Evolutionary conservation across 169 alveolate genomes (phyloP), one percentile per base, ranked within the genome.

Genomic region (Plasmodium malariae): DNA sequence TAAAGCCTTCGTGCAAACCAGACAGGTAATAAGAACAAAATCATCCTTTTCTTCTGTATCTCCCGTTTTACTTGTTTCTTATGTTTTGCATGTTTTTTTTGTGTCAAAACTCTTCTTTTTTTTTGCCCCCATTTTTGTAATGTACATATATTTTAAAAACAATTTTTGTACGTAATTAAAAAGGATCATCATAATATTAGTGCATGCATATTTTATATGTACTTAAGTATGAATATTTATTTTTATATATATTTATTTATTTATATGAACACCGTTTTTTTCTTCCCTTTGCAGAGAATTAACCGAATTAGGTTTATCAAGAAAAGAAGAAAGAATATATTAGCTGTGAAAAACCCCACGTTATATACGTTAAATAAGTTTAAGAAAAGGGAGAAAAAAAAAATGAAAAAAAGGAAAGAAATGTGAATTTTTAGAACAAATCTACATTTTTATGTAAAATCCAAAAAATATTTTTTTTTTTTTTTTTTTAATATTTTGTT

Each of bases 11-110:
- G 17, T 86, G 14, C 87, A 86, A 69, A 45, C 87, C n/a, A 68
- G 92, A 86, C 87, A 70, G 62, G 92, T 86, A 86, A 86, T 14
- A 69, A 40, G 11, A 34, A 51, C 65, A 83, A 57, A 57, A 74
- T n/a, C n/a, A n/a, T n/a, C n/a, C n/a, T n/a, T n/a, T n/a, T n/a
- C n/a, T n/a, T n/a, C n/a, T n/a, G n/a, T n/a, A n/a, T n/a, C n/a
- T n/a, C n/a, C n/a, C n/a, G n/a, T n/a, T n/a, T n/a, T n/a, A n/a
- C n/a, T n/a, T n/a, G n/a, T n/a, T n/a, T n/a, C n/a, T n/a, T n/a
- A n/a, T n/a, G n/a, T n/a, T n/a, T n/a, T n/a, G n/a, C n/a, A n/a
- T n/a, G n/a, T n/a, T n/a, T n/a, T n/a, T n/a, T n/a, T n/a, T n/a
- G n/a, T n/a, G n/a, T n/a, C n/a, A n/a, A n/a, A n/a, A 21, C 19